These are phyloP conservation scores for Wickerhamomyces kurtzmanii DNA, from an alignment of 805 yeast genomes.

Conservation along the genomic window DNA sequence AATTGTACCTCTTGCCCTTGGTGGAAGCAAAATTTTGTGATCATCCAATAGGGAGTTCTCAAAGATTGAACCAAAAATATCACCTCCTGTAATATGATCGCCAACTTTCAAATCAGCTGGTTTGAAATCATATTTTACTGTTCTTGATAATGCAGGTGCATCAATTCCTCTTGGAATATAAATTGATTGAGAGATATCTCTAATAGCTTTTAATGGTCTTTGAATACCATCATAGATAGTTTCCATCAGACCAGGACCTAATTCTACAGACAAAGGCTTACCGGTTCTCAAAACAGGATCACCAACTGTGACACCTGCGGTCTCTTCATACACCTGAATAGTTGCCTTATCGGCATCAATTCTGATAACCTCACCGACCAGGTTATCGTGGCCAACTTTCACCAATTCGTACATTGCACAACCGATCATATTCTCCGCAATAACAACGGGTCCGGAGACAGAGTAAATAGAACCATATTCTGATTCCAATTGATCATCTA, in stretches of 20 bases:
- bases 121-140: conserved; percentile 72
- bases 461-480: conserved; percentile 86
- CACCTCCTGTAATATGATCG: conserved; percentile 98
- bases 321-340: conserved; percentile 97
- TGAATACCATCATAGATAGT: conserved; percentile 99
- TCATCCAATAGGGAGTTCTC: conserved; percentile 90
- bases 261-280: conserved; percentile 96
- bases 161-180: conserved; percentile 98
- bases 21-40: conserved; percentile 93
- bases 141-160: conserved; percentile 89
- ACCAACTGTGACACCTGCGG: conserved; percentile 98
- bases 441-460: conserved; percentile 96
- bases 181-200: conserved; percentile 79
- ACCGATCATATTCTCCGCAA: conserved; percentile 98
- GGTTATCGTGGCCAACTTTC: conserved; percentile 91
- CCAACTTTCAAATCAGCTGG: conserved; percentile 80
- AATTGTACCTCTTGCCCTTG: conserved; percentile 97
- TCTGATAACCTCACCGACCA: conserved; percentile 98
- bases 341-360: conserved; percentile 96
- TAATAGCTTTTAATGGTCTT: conserved; percentile 93
- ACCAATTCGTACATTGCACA: conserved; percentile 99
- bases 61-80: conserved; percentile 85
- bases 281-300: conserved; percentile 98
- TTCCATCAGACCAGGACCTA: conserved; percentile 99
- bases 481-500: conserved; percentile 66